phyloP scores from a whole-genome alignment of 2,329 filamentous ascomycete genomes.

The Ophiostoma tasmaniense region DNA sequence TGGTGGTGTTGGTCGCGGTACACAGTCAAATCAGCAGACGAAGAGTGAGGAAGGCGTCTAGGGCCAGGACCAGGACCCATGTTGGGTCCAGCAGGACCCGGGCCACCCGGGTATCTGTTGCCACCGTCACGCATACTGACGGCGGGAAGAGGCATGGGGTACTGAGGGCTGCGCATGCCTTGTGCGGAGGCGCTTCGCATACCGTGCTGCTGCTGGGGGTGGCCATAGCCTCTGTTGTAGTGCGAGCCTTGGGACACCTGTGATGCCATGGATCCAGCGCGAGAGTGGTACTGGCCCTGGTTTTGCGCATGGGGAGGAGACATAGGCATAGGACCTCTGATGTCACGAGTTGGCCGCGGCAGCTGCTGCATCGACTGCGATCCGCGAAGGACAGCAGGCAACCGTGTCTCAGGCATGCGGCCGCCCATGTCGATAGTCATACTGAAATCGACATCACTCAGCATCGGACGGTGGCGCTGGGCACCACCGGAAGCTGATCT shows the following conservation, averaged over 20 bases:
- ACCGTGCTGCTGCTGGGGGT: not conserved
- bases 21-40: not conserved
- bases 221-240: not conserved
- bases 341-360: slow-evolving; percentile 5
- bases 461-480: not conserved
- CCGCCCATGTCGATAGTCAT: not conserved
- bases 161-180: slow-evolving; percentile 5
- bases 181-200: slow-evolving; percentile 1
- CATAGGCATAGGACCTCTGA: not conserved
- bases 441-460: not conserved
- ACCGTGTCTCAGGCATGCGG: slow-evolving; percentile 8
- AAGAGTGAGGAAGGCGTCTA: not conserved
- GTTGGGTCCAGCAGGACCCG: not conserved
- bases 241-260: not conserved
- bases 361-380: slow-evolving; percentile 16
- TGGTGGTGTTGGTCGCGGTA: slow-evolving; percentile 6
- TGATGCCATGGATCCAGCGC: slow-evolving; percentile 10
- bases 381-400: slow-evolving; percentile 2
- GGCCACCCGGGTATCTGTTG: not conserved
- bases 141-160: not conserved
- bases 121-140: not conserved
- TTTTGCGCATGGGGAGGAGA: not conserved
- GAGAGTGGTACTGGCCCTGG: not conserved
- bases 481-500: not conserved
- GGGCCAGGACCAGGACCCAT: not conserved